Percentiles rank a stretch among this genome's conserved stretches.
phyloP scores from a whole-genome alignment of 2,329 filamentous ascomycete species.

The Fusarium coicis region DNA sequence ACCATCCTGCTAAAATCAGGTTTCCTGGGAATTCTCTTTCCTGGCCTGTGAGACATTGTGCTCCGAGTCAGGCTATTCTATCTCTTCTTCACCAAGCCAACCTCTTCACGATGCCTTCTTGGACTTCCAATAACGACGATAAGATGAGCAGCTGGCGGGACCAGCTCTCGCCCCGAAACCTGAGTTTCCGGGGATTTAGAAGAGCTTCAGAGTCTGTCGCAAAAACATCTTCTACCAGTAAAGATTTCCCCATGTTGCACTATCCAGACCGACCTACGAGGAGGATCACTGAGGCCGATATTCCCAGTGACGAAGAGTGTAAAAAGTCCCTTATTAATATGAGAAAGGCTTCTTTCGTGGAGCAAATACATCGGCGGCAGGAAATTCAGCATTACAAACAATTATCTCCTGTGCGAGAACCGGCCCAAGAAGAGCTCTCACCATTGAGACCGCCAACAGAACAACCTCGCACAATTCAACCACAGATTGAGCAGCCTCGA shows the following conservation, averaged over 20 bases:
- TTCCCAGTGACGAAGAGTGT: conserved; percentile 41
- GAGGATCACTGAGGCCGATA: conserved; percentile 33
- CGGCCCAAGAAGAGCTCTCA: background rate
- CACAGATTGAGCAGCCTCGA: background rate
- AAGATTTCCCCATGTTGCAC: conserved; percentile 38
- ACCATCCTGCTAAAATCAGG: conserved; percentile 1
- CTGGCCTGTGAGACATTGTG: conserved; percentile 22
- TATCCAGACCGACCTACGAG: conserved; percentile 38
- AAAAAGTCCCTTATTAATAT: conserved; percentile 24
- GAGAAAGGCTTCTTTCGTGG: conserved; percentile 29
- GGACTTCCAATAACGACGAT: conserved; percentile 28
- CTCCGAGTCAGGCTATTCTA: background rate
- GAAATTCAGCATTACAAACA: conserved; percentile 15
- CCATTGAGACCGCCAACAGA: background rate
- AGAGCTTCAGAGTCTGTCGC: conserved; percentile 32
- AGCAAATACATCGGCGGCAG: conserved; percentile 22
- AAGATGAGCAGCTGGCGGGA: conserved; percentile 39
- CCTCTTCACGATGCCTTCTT: conserved; percentile 29
- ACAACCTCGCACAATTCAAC: background rate
- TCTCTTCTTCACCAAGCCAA: background rate
- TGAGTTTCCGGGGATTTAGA: conserved; percentile 35
- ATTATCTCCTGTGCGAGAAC: conserved; percentile 13
- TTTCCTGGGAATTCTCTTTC: conserved; percentile 2
- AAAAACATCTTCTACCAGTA: conserved; percentile 9
- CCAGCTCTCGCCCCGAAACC: conserved; percentile 30